Evolutionary conservation across 2,329 filamentous ascomycete genomes (phyloP), one percentile per base, ranked within the genome.

Genomic region (Elsinoe arachidis): DNA sequence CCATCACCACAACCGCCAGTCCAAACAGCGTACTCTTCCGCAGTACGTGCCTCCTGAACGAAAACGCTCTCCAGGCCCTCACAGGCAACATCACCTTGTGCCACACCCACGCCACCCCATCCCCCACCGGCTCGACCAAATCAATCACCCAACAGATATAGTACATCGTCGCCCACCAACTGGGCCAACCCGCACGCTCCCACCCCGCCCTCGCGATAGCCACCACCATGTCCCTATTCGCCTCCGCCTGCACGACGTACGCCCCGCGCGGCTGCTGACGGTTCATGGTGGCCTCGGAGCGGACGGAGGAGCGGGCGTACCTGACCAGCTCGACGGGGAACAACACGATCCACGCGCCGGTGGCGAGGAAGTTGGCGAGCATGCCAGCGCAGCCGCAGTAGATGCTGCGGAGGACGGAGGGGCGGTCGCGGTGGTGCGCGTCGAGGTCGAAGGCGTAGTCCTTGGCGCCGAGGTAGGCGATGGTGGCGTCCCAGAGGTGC

Each of bases 41-140:
- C 41, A 46, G 41, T 46, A 46, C 41, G 41, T 46, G 41, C 19
- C 41, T 19, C 21, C 41, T 46, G 41, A 46, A 46, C 41, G 41
- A 46, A 11, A 46, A 46, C 19, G 41, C 21, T 19, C 41, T 46
- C 19, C 26, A 46, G 9, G 41, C 41, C 19, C 12, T 11, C 17
- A 12, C 21, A 19, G 41, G 41, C 5, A n/a, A 3, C 41, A 4
- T 23, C 17, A 46, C 41, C 41, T 17, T 19, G 5, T 9, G 19
- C 41, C 41, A 46, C 19, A 26, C 41, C 10, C 21, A 12, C 10
- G 21, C 17, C 10, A 30, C 6, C 19, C 19, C 41, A 11, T 23
- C 21, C 19, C 21, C 11, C 41, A 11, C 17, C 19, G 41, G 41
- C 12, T 17, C 17, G 2, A 23, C 41, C 19, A 12, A n/a, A 46